Evolutionary conservation across 2,329 filamentous ascomycete genomes (phyloP).

Genomic region (Blumeria graminis): DNA sequence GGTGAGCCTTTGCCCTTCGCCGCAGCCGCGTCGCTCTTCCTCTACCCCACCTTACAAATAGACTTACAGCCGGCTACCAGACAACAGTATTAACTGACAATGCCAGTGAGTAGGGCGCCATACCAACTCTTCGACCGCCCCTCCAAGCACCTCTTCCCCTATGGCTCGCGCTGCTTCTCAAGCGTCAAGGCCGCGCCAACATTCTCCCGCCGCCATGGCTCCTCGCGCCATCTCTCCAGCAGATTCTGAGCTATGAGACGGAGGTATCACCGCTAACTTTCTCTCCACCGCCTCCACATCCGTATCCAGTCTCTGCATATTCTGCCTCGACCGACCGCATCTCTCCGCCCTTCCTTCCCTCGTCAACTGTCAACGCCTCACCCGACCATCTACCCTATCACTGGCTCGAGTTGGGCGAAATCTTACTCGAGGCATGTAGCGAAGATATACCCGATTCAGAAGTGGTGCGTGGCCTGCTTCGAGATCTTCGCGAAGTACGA

Average conservation of each 20-base stretch:
- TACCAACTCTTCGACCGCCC: constrained; percentile 55
- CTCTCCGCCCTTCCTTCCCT: constrained; percentile 55
- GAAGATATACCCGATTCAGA: constrained; percentile 61
- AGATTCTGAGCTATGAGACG: constrained; percentile 63
- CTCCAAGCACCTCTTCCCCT: constrained; percentile 59
- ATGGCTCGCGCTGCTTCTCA: constrained; percentile 86
- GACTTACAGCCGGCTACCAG: constrained; percentile 4
- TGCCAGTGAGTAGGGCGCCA: constrained; percentile 38
- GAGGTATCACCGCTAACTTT: constrained; percentile 46
- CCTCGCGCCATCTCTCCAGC: constrained; percentile 44
- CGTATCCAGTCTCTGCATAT: constrained; percentile 21
- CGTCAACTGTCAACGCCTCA: constrained; percentile 45
- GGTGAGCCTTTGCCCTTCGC: constrained; percentile 28
- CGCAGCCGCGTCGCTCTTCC: too few relatives aligned
- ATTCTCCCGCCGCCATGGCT: constrained; percentile 85
- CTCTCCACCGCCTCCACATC: constrained; percentile 49
- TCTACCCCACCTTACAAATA: constrained; percentile 13
- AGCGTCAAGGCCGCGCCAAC: constrained; percentile 81
- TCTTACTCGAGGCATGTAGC: constrained; percentile 60
- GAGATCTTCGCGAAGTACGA: constrained; percentile 67
- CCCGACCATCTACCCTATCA: constrained; percentile 65
- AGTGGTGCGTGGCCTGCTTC: constrained; percentile 46
- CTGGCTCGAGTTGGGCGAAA: constrained; percentile 79
- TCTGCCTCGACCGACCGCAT: constrained; percentile 14
- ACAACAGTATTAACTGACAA: too few relatives aligned